A percentile compares a stretch with the other conserved stretches of the same genome.
Evolutionary conservation across 2,329 filamentous ascomycete genomes (phyloP).

Genomic region (Sarocladium brachiariae): DNA sequence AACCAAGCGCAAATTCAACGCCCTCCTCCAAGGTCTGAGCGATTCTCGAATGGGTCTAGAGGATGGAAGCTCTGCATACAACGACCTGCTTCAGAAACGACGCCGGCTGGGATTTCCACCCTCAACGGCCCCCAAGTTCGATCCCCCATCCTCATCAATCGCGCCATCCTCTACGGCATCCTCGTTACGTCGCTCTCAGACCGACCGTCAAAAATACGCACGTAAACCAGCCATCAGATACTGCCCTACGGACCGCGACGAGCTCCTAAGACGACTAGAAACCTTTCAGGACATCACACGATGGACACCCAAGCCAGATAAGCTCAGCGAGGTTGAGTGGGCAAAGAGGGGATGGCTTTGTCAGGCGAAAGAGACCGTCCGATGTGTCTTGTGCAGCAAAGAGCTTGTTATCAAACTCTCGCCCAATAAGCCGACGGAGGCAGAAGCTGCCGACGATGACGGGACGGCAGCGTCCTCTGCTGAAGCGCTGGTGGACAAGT

Average conservation of each 20-base stretch:
- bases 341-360: slow-evolving; percentile 90
- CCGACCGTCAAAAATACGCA: background rate
- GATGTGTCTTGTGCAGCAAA: slow-evolving; percentile 77
- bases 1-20: slow-evolving; percentile 80
- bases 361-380: slow-evolving; percentile 73
- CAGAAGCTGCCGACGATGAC: slow-evolving; percentile 19
- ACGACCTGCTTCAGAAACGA: slow-evolving; percentile 44
- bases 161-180: slow-evolving; percentile 10
- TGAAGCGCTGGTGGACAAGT: slow-evolving; percentile 67
- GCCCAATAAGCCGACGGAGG: background rate
- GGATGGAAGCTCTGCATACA: slow-evolving; percentile 19
- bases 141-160: slow-evolving; percentile 12
- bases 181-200: slow-evolving; percentile 12
- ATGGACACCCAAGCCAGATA: slow-evolving; percentile 88
- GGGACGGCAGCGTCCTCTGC: slow-evolving; percentile 26
- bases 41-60: slow-evolving; percentile 23
- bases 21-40: slow-evolving; percentile 61
- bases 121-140: slow-evolving; percentile 27
- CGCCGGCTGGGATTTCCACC: slow-evolving; percentile 41
- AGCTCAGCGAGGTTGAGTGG: slow-evolving; percentile 87
- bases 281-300: slow-evolving; percentile 87
- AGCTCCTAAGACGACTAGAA: slow-evolving; percentile 72
- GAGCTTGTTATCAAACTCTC: slow-evolving; percentile 73
- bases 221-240: slow-evolving; percentile 53
- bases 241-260: slow-evolving; percentile 76